Conservation (phyloP, 1,284 basidiomycete species). For the Ceratobasidium sp. region DNA sequence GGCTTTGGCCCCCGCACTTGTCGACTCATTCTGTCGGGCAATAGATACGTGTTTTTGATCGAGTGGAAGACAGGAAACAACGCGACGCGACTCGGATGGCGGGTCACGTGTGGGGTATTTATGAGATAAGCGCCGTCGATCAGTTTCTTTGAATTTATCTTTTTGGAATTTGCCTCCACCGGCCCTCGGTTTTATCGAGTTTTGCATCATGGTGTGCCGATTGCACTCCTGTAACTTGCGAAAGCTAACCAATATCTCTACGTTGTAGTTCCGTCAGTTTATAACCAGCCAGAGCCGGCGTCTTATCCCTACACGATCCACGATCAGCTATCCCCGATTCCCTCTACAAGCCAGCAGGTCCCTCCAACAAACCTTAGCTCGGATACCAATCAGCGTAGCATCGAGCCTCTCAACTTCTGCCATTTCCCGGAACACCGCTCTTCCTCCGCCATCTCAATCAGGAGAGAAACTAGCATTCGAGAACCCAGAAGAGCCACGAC, state of each 20-base stretch:
- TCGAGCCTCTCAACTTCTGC: slow-evolving; percentile 13
- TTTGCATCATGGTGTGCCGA: slow-evolving; percentile 10
- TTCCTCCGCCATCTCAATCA: slow-evolving; percentile 9
- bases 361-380: slow-evolving; percentile 9
- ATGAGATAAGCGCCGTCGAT: slow-evolving; percentile 13
- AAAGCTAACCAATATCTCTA: background rate
- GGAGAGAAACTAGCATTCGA: slow-evolving; percentile 29
- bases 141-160: background rate
- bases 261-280: slow-evolving; percentile 23
- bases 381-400: background rate
- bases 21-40: slow-evolving; percentile 13
- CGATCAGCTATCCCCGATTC: slow-evolving; percentile 20
- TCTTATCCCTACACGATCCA: slow-evolving; percentile 17
- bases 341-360: slow-evolving; percentile 39
- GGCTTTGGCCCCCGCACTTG: slow-evolving; percentile 20
- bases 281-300: slow-evolving; percentile 21
- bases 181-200: background rate
- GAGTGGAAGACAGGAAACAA: slow-evolving; percentile 13
- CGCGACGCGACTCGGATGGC: slow-evolving; percentile 25
- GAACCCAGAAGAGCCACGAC: slow-evolving; percentile 64
- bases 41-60: background rate
- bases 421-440: background rate
- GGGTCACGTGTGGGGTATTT: slow-evolving; percentile 15
- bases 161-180: background rate
- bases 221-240: too few relatives aligned